Evolutionary conservation across 208 protist genomes (phyloP), one percentile per base, ranked within the genome.

Genomic region (Leishmania guyanensis): DNA sequence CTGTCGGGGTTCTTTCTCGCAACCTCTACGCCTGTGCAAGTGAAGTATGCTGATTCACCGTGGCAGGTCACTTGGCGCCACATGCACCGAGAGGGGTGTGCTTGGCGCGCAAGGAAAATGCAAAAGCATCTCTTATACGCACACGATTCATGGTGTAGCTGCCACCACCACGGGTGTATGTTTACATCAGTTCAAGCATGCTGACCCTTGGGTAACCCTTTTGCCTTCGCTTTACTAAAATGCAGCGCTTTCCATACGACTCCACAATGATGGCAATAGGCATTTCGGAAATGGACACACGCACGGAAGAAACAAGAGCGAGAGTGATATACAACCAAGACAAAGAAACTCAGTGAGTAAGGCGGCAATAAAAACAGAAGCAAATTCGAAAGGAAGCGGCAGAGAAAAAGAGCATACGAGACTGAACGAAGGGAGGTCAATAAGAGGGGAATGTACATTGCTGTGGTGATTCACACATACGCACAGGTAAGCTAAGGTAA

Each of bases 371-470:
- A 26, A 62, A 36, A 77, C 14, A 64, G 39, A 62, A 77, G 54
- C 68, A 6, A n/a, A 53, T 53, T 53, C 53, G 68, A n/a, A 56
- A 20, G 6, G 17, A 20, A 39, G 65, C 14, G 62, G 50, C 65
- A 80, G 53, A 81, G 69, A 54, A 33, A 56, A 48, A 71, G n/a
- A 51, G 36, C 39, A 71, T 43, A 72, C 36, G 12, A 50, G n/a
- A 64, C 10, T 1, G 46, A 53, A 72, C 14, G 8, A 72, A 53
- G 43, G 43, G 43, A n/a, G 22, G 68, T n/a, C 20, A 4, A n/a
- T 39, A n/a, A 39, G n/a, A 50, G 43, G 4, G 22, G 9, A 50
- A 50, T 72, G 46, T 50, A 72, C 68, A 72, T 72, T 17, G 33
- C 43, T n/a, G 17, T 33, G 68, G 26, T 53, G 43, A 9, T n/a